Conservation (phyloP, 2,329 filamentous ascomycete species). For the Penicillium occitanis region DNA sequence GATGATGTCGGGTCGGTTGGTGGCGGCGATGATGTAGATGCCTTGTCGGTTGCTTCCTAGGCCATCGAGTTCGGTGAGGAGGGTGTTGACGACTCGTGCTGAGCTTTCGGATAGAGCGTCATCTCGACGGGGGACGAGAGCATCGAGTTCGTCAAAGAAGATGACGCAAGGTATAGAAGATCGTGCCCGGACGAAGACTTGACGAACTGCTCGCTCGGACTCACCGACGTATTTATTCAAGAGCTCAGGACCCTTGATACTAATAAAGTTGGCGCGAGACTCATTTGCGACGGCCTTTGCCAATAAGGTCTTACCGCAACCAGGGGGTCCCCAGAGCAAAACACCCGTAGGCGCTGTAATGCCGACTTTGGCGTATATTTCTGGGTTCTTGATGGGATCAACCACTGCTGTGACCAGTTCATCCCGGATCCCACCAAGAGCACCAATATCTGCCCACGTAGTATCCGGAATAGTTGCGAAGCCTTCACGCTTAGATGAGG, state of each 20-base stretch:
- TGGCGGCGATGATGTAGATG: slow-evolving; percentile 92
- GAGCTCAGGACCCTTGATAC: slow-evolving; percentile 92
- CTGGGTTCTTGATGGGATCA: slow-evolving; percentile 79
- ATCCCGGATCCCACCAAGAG: slow-evolving; percentile 73
- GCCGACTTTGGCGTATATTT: slow-evolving; percentile 72
- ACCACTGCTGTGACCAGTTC: slow-evolving; percentile 85
- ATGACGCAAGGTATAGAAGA: slow-evolving; percentile 88
- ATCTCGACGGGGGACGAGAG: slow-evolving; percentile 80
- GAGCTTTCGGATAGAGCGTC: slow-evolving; percentile 77
- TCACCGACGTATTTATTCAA: slow-evolving; percentile 98
- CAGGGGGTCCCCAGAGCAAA: slow-evolving; percentile 92
- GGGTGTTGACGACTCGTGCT: slow-evolving; percentile 86
- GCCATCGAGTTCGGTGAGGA: slow-evolving; percentile 92
- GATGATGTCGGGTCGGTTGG: slow-evolving; percentile 94
- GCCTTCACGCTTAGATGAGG: slow-evolving; percentile 85
- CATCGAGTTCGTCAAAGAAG: slow-evolving; percentile 97
- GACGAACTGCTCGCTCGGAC: slow-evolving; percentile 86
- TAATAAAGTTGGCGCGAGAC: slow-evolving; percentile 95
- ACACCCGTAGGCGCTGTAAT: slow-evolving; percentile 82
- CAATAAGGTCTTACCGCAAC: slow-evolving; percentile 93
- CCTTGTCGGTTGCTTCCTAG: slow-evolving; percentile 70
- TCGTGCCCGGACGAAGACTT: slow-evolving; percentile 85
- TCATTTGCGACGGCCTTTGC: slow-evolving; percentile 96
- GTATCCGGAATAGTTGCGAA: slow-evolving; percentile 93
- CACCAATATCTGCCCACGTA: slow-evolving; percentile 90